These are phyloP conservation scores for Kazachstania sp. DNA, from an alignment of 1,139 yeast genomes.

Conservation along the genomic window DNA sequence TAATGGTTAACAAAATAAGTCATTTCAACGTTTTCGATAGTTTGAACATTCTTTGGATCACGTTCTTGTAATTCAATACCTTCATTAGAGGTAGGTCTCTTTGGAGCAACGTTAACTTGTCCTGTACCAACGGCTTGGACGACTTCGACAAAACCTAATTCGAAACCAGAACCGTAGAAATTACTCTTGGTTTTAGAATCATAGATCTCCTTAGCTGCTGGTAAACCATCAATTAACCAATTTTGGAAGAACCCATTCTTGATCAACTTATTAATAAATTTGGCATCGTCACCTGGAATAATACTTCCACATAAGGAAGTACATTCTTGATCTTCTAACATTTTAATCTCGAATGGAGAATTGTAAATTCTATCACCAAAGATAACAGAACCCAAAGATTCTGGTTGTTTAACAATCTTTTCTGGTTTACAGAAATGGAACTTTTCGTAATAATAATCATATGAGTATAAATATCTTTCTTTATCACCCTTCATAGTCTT, in stretches of 20 bases:
- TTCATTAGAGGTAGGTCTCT: constrained; percentile 4
- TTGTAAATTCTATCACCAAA: constrained; percentile 94
- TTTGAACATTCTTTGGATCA: constrained; percentile 15
- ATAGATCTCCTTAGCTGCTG: constrained; percentile 60
- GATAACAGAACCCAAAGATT: constrained; percentile 82
- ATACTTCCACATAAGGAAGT: constrained; percentile 47
- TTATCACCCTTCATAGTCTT: constrained; percentile 34
- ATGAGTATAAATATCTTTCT: constrained; percentile 55
- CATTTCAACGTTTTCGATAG: constrained; percentile 15
- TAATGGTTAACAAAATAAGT: constrained; percentile 72
- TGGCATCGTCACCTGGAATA: constrained; percentile 58
- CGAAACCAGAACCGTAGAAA: constrained; percentile 76
- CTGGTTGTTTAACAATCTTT: constrained; percentile 57
- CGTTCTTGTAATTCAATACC: constrained; percentile 11
- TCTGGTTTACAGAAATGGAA: constrained; percentile 82
- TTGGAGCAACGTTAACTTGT: neutral
- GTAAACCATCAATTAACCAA: constrained; percentile 93
- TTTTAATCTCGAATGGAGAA: constrained; percentile 74
- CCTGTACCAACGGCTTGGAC: constrained; percentile 12
- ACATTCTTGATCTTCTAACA: constrained; percentile 69
- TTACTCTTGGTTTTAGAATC: constrained; percentile 50
- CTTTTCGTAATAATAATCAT: constrained; percentile 77
- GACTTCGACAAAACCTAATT: constrained; percentile 56
- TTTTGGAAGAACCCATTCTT: constrained; percentile 78
- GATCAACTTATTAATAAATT: constrained; percentile 68